Base-by-base conservation (phyloP, 2,329 filamentous ascomycete genomes). In the Scedosporium dehoogii region DNA sequence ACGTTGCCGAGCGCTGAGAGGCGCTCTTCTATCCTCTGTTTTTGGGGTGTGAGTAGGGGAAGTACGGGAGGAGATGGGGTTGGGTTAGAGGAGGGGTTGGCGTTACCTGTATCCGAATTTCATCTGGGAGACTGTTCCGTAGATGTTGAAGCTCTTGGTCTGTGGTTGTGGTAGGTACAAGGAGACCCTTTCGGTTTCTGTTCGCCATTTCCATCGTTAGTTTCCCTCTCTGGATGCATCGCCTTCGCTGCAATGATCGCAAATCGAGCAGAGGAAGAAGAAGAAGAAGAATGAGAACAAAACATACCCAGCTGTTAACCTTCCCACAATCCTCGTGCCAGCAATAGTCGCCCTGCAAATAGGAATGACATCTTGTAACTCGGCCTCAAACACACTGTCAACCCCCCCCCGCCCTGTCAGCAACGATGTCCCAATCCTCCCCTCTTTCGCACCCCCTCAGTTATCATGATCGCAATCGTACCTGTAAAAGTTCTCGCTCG, bases 401-500 rank as follows among this genome's bases (percentile, higher is more conserved):
- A 14, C 51, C 51, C 65, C 33, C 14, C 51, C 51, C 65, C 33
- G 12, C 41, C 6, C 29, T 14, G 56, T 58, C 56, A 42, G 44
- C 44, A 29, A 3, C 6, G 3, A n/a, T 25, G 12, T 51, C 55
- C 16, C 16, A 16, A 58, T 58, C 3, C 6, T 58, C 3, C 6
- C 27, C 27, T 7, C 21, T 27, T 6, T 4, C 14, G 21, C 25
- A 42, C 16, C 7, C 18, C 44, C 29, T 14, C 25, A 38, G 16
- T 38, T 38, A 27, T n/a, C 58, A 14, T 29, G 6, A 21, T 44
- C 25, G 18, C 56, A 21, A 21, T 68, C 76, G 65, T 74, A 88
- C 86, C 85, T 92, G 86, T 97, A 97, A 78, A 99, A 99, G 85
- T 97, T 97, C 82, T 97, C 92, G 72, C 91, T 96, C 70, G 91